Percentiles rank a stretch among this genome's conserved stretches.
phyloP scores from a whole-genome alignment of 2,329 filamentous ascomycete genomes.

The Neonectria sp. region DNA sequence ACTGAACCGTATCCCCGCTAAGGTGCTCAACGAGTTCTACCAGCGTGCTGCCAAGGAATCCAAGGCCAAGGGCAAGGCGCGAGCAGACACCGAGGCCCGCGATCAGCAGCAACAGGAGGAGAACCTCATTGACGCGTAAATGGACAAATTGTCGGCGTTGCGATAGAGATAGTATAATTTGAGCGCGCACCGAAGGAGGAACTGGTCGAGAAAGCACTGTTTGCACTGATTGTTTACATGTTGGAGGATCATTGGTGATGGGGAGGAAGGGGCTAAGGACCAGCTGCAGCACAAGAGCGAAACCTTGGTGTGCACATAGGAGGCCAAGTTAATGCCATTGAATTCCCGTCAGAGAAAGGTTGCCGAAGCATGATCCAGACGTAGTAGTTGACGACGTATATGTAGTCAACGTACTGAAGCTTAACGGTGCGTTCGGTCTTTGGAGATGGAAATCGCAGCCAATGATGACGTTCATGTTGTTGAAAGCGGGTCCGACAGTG shows the following conservation, averaged over 20 bases:
- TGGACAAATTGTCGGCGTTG: constrained; percentile 38
- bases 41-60: constrained; percentile 75
- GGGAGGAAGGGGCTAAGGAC: constrained; percentile 27
- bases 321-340: constrained; percentile 52
- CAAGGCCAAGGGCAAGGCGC: constrained; percentile 74
- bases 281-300: constrained; percentile 40
- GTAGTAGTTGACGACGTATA: neutral
- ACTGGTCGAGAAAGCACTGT: constrained; percentile 40
- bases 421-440: neutral
- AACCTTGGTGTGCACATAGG: constrained; percentile 49
- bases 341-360: constrained; percentile 31
- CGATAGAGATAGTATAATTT: constrained; percentile 47
- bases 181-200: constrained; percentile 43
- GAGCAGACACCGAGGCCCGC: constrained; percentile 58
- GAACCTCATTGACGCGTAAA: constrained; percentile 73
- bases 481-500: constrained; percentile 45
- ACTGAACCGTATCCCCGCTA: constrained; percentile 93
- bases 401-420: constrained; percentile 7
- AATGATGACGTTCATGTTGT: constrained; percentile 35
- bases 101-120: constrained; percentile 65
- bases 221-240: constrained; percentile 43
- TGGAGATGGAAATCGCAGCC: constrained; percentile 21
- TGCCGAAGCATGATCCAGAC: neutral
- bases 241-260: constrained; percentile 37
- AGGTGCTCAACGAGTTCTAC: constrained; percentile 88